Conservation (phyloP, 257 asterid genomes). For the Solanum chmielewskii region DNA sequence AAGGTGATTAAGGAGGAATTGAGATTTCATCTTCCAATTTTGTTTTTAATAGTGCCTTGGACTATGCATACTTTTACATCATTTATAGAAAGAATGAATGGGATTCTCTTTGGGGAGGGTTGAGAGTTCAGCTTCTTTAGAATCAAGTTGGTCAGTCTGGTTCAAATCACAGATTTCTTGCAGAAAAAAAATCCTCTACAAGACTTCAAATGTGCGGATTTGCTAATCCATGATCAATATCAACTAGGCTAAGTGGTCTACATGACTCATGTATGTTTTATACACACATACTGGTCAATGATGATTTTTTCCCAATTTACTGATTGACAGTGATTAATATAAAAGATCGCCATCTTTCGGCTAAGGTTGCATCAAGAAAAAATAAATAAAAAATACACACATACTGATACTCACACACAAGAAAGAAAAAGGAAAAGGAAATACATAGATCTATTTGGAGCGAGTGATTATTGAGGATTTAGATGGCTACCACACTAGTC, state of each 20-base stretch:
- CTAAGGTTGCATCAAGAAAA: too few species aligned
- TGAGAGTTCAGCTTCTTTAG: neutral
- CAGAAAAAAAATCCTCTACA: neutral
- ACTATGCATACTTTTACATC: neutral
- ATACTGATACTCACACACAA: neutral
- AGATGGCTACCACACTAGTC: neutral
- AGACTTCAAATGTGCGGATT: neutral
- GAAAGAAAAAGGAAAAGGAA: neutral
- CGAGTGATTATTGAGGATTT: neutral
- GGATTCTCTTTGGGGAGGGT: neutral
- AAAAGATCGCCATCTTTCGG: too few species aligned
- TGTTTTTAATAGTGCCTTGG: neutral
- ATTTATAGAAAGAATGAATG: neutral
- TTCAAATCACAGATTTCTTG: neutral
- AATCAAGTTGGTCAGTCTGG: neutral
- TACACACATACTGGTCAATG: neutral
- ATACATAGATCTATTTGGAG: neutral
- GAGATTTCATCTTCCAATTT: neutral
- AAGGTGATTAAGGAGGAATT: neutral
- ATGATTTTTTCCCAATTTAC: too few species aligned
- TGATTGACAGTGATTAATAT: too few species aligned
- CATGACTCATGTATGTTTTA: neutral
- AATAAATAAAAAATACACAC: too few species aligned
- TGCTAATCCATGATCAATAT: neutral
- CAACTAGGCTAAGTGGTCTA: neutral